Conservation (phyloP, 306 rosid species). For the Trichosanthes truncata region DNA sequence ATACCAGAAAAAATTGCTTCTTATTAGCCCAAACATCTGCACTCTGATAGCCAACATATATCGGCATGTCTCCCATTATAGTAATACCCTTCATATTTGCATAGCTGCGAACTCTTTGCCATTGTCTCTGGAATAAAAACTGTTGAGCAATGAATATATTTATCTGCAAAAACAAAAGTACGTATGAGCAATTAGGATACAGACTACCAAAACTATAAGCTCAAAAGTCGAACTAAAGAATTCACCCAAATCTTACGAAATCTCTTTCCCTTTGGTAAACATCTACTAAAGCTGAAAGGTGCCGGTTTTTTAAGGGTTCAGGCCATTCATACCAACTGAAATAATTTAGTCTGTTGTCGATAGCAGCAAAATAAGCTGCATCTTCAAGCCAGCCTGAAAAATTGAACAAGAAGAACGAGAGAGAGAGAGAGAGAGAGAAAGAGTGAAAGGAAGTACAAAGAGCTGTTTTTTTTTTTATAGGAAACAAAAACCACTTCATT, state of each 20-base stretch:
- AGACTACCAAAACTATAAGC: constrained; percentile 10
- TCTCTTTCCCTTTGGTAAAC: constrained; percentile 52
- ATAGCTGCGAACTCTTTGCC: constrained; percentile 75
- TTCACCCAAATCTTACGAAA: constrained; percentile 57
- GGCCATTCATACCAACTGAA: constrained; percentile 93
- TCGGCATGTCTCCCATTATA: constrained; percentile 99
- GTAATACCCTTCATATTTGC: constrained; percentile 62
- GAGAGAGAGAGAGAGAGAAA: constrained; percentile 9
- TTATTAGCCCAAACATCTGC: constrained; percentile 99
- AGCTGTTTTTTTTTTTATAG: too few relatives aligned
- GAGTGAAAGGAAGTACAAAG: neutral
- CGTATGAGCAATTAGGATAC: constrained; percentile 18
- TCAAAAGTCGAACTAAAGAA: constrained; percentile 16
- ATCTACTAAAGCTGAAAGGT: constrained; percentile 73
- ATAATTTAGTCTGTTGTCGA: constrained; percentile 54
- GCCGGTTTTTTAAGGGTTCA: constrained; percentile 73
- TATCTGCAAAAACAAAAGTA: constrained; percentile 50
- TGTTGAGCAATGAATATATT: constrained; percentile 71
- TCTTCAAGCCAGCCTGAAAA: constrained; percentile 93
- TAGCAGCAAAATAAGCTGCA: constrained; percentile 96
- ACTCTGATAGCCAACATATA: constrained; percentile 95
- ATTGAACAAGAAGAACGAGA: constrained; percentile 18
- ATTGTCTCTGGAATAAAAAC: constrained; percentile 93
- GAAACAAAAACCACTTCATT: too few relatives aligned
- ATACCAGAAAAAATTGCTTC: constrained; percentile 73